These are phyloP conservation scores for Magnusiomyces fungicola DNA, from an alignment of 1,139 yeast genomes.

Conservation along the genomic window DNA sequence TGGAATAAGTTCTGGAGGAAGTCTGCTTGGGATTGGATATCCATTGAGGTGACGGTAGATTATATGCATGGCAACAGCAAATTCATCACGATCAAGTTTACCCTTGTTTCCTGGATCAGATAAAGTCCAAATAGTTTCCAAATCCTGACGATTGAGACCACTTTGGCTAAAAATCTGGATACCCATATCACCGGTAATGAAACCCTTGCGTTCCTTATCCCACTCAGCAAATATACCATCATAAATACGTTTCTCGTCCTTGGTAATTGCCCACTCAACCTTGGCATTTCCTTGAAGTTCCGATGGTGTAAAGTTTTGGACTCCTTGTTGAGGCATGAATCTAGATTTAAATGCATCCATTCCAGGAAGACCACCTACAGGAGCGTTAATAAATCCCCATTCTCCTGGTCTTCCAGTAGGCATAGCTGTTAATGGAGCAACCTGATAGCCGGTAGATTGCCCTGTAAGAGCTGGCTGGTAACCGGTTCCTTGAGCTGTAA, in stretches of 20 bases:
- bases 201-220: slow-evolving; percentile 65
- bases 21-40: slow-evolving; percentile 58
- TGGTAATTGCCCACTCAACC: slow-evolving; percentile 66
- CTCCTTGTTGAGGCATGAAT: slow-evolving; percentile 60
- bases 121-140: slow-evolving; percentile 88
- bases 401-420: slow-evolving; percentile 70
- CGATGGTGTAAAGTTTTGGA: slow-evolving; percentile 29
- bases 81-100: slow-evolving; percentile 70
- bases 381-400: slow-evolving; percentile 73
- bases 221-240: slow-evolving; percentile 85
- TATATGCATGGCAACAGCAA: slow-evolving; percentile 89
- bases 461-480: slow-evolving; percentile 28
- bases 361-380: slow-evolving; percentile 71
- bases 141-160: slow-evolving; percentile 75
- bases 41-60: slow-evolving; percentile 83
- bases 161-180: slow-evolving; percentile 84
- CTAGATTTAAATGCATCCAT: slow-evolving; percentile 67
- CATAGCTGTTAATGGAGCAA: slow-evolving; percentile 33
- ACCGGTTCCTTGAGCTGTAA: slow-evolving; percentile 34
- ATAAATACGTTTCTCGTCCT: slow-evolving; percentile 79
- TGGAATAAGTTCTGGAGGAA: slow-evolving; percentile 60
- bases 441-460: slow-evolving; percentile 30
- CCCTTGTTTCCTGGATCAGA: slow-evolving; percentile 91
- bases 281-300: slow-evolving; percentile 31
- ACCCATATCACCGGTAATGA: slow-evolving; percentile 72